Evolutionary conservation across 2,329 filamentous ascomycete species (phyloP).

Genomic region (Gnomoniopsis sp.): DNA sequence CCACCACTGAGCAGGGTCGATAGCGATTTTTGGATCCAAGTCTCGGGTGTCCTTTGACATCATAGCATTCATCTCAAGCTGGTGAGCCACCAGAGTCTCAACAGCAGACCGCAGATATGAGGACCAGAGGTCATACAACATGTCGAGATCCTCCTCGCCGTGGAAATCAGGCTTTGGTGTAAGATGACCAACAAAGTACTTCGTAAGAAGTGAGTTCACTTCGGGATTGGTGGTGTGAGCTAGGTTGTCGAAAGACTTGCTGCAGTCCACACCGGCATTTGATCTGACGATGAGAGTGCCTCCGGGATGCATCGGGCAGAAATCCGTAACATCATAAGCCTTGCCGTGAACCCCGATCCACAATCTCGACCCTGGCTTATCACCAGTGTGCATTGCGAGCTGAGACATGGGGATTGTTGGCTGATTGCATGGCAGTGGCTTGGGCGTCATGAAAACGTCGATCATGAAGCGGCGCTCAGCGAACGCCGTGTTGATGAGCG

Average conservation of each 20-base stretch:
- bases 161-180: slow-evolving; percentile 47
- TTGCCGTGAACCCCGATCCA: slow-evolving; percentile 52
- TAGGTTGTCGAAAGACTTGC: slow-evolving; percentile 49
- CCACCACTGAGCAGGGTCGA: slow-evolving; percentile 42
- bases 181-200: slow-evolving; percentile 52
- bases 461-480: slow-evolving; percentile 55
- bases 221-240: slow-evolving; percentile 54
- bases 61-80: slow-evolving; percentile 45
- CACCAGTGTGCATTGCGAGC: slow-evolving; percentile 48
- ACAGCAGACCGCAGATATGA: slow-evolving; percentile 46
- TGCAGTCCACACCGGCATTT: slow-evolving; percentile 52
- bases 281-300: slow-evolving; percentile 51
- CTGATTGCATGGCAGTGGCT: slow-evolving; percentile 46
- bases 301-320: slow-evolving; percentile 50
- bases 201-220: slow-evolving; percentile 48
- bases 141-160: slow-evolving; percentile 38
- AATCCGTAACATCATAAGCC: slow-evolving; percentile 52
- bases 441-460: slow-evolving; percentile 55
- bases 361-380: slow-evolving; percentile 41
- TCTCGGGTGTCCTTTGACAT: slow-evolving; percentile 31
- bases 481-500: slow-evolving; percentile 49
- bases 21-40: slow-evolving; percentile 31
- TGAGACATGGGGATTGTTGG: slow-evolving; percentile 48
- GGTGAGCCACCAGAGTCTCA: slow-evolving; percentile 49
- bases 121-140: slow-evolving; percentile 47